Conservation (phyloP, 2,329 filamentous ascomycete species). For the Trichoderma koningiopsis region DNA sequence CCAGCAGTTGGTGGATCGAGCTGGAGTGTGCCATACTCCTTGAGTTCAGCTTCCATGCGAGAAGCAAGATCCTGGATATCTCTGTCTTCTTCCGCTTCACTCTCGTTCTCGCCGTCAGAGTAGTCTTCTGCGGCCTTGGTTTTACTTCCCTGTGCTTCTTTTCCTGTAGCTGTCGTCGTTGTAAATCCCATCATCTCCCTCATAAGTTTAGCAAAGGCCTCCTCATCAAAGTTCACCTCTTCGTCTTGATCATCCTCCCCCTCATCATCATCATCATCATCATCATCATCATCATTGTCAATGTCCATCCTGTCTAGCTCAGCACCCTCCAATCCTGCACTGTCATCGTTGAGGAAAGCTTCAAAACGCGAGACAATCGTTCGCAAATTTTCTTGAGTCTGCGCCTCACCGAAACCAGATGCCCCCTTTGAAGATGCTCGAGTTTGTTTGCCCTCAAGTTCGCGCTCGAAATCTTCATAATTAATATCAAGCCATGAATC, state of each 20-base stretch:
- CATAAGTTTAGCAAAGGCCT: constrained; percentile 86
- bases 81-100: constrained; percentile 54
- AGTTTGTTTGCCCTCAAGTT: constrained; percentile 60
- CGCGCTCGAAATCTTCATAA: constrained; percentile 83
- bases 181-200: constrained; percentile 81
- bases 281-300: constrained; percentile 53
- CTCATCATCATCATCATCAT: constrained; percentile 60
- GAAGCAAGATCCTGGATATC: constrained; percentile 67
- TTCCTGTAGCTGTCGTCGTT: constrained; percentile 29
- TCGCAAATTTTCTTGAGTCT: constrained; percentile 73
- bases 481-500: constrained; percentile 93
- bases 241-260: constrained; percentile 41
- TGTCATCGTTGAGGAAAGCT: constrained; percentile 83
- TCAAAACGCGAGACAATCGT: constrained; percentile 96
- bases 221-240: constrained; percentile 76
- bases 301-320: constrained; percentile 71
- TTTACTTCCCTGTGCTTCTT: neutral
- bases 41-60: constrained; percentile 74
- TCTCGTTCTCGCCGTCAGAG: constrained; percentile 28
- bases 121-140: constrained; percentile 9
- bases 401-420: constrained; percentile 64
- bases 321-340: constrained; percentile 77
- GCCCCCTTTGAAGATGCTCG: constrained; percentile 41
- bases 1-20: constrained; percentile 42
- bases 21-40: constrained; percentile 65